These are phyloP conservation scores for Stachybotrys echinatus DNA, from an alignment of 2,329 filamentous ascomycete species.

Conservation along the genomic window DNA sequence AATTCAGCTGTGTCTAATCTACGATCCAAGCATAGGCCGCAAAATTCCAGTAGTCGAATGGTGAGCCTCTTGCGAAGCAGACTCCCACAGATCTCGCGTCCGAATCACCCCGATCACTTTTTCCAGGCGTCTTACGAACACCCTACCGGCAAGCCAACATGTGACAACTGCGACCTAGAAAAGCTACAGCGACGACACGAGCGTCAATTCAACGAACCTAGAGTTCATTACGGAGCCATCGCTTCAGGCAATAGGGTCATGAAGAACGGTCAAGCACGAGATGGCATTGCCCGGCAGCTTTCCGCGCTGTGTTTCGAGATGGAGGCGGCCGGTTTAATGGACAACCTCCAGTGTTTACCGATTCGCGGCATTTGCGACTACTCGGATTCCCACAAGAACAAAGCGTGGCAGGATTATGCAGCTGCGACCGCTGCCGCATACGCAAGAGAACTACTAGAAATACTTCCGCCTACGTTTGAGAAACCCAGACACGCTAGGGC, in stretches of 20 bases:
- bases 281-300: neutral
- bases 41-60: neutral
- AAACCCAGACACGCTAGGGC: too few species aligned
- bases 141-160: neutral
- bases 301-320: conserved; percentile 16
- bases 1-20: neutral
- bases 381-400: conserved; percentile 23
- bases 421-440: conserved; percentile 21
- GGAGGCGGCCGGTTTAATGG: conserved; percentile 17
- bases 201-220: neutral
- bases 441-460: conserved; percentile 6
- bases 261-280: conserved; percentile 1
- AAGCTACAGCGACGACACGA: neutral
- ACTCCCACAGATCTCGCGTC: neutral
- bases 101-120: neutral
- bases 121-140: neutral
- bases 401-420: conserved; percentile 26
- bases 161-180: neutral
- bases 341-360: conserved; percentile 19
- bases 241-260: conserved; percentile 7
- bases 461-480: neutral
- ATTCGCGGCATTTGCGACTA: conserved; percentile 32
- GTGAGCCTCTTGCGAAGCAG: neutral
- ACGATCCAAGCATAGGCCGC: neutral
- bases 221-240: conserved; percentile 7